Percentiles rank a stretch among this genome's conserved stretches.
These are phyloP conservation scores for Porcisia hertigi DNA, from an alignment of 208 protist species.

Conservation along the genomic window DNA sequence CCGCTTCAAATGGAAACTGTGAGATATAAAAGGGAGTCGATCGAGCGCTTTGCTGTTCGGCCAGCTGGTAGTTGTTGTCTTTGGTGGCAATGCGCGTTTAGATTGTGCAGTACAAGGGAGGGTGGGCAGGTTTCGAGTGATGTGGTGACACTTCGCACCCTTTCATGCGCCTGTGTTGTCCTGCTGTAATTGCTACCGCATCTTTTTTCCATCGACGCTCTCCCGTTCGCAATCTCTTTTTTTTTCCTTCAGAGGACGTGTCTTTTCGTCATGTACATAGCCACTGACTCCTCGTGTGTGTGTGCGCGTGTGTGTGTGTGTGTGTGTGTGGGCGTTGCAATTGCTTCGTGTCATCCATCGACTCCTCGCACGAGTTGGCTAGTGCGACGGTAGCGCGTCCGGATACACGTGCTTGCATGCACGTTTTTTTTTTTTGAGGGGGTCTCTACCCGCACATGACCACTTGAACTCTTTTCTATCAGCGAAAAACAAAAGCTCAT, in stretches of 20 bases:
- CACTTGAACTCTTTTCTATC: not conserved
- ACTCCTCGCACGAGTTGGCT: not conserved
- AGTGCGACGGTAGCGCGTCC: not conserved
- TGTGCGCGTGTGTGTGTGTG: constrained; percentile 3
- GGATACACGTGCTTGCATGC: not conserved
- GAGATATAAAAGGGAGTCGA: not conserved
- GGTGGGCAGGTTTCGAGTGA: too few relatives aligned
- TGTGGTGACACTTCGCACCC: too few relatives aligned
- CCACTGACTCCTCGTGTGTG: not conserved
- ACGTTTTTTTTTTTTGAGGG: not conserved
- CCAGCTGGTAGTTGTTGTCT: not conserved
- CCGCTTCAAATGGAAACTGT: not conserved
- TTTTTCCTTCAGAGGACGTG: not conserved
- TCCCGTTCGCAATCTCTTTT: not conserved
- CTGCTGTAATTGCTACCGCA: not conserved
- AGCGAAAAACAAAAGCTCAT: not conserved
- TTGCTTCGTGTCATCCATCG: not conserved
- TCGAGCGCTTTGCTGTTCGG: too few relatives aligned
- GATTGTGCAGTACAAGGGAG: not conserved
- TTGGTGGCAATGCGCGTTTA: not conserved
- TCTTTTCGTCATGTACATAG: not conserved
- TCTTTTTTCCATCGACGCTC: not conserved
- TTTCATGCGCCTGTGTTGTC: not conserved
- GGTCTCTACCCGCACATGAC: not conserved
- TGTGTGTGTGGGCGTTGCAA: not conserved